Base-by-base conservation (phyloP, 2,329 filamentous ascomycete genomes). In the Sphaerulina musiva region DNA sequence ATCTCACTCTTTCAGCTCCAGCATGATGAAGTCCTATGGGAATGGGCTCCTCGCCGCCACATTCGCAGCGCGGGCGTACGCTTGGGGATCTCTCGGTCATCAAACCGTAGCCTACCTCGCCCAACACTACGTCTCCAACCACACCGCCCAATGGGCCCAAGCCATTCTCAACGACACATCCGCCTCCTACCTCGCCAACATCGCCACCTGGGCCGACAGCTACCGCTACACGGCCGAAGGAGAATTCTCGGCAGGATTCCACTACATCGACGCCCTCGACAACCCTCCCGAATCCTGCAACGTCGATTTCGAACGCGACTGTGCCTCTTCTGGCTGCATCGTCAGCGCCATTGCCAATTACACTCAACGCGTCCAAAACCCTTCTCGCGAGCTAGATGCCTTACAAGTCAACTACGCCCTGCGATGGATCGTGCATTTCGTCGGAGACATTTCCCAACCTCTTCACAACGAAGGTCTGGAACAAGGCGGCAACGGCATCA, bases 371-470 rank as follows among this genome's bases (percentile, higher is more conserved):
- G 72, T 73, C 0, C 63, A 68, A n/a, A 36, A 14, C n/a, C 42
- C 42, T 58, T 65, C 45, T 62, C 43, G 20, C 20, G 20, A 42
- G 51, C 53, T 20, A 53, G 74, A 36, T 59, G 64, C 44, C 59
- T 62, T 6, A 57, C 54, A 14, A 68, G 74, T 50, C 39, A 70
- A 72, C 54, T 72, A 74, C 46, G 76, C 76, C 0, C 62, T 80
- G 17, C 72, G 73, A 53, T 80, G 76, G 67, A 66, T 80, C 50
- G 68, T 80, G 20, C 77, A 72, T 52, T 78, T 80, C 63, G 72
- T 93, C 9, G 80, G 88, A 53, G 89, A 95, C 67, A 65, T 67
- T 49, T 57, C 60, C 0, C 89, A 90, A 65, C 87, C 86, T 0
- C 73, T 95, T 46, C 80, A 81, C 61, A 75, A 76, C 10, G 78